Evolutionary conservation across 331 rosid species (phyloP).

Genomic region (Arachis monticola): DNA sequence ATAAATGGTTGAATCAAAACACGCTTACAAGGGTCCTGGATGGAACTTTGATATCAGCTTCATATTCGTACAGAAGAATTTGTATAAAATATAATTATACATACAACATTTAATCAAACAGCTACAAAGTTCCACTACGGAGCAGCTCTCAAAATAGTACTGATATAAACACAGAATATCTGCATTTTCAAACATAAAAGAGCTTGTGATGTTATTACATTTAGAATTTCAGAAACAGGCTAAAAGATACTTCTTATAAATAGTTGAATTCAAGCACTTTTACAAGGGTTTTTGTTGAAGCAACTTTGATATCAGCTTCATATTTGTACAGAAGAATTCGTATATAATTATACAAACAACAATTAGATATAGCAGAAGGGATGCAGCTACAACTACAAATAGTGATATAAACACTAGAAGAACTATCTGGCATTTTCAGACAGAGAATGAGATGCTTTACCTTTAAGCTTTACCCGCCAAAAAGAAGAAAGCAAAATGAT

Average conservation of each 20-base stretch:
- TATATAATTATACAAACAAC: conserved; percentile 58
- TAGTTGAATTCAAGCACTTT: conserved; percentile 48
- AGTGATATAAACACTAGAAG: conserved; percentile 37
- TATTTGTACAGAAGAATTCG: conserved; percentile 68
- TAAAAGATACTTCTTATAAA: conserved; percentile 41
- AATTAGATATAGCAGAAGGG: conserved; percentile 47
- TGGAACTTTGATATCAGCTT: conserved; percentile 53
- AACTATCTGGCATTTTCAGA: conserved; percentile 38
- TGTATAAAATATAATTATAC: conserved; percentile 50
- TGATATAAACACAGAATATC: conserved; percentile 39
- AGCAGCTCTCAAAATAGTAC: conserved; percentile 46
- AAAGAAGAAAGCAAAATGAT: conserved; percentile 39
- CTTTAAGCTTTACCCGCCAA: conserved; percentile 43
- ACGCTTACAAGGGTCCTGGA: conserved; percentile 43
- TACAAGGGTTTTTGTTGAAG: conserved; percentile 53
- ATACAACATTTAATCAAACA: conserved; percentile 52
- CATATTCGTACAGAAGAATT: conserved; percentile 69
- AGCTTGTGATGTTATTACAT: neutral
- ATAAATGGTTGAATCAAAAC: conserved; percentile 35
- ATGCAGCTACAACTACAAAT: conserved; percentile 46
- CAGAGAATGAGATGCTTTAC: conserved; percentile 42
- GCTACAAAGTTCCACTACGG: conserved; percentile 37
- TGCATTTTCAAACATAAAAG: conserved; percentile 29
- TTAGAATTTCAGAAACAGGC: conserved; percentile 32
- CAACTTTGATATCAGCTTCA: conserved; percentile 58